A percentile compares a stretch with the other conserved stretches of the same genome.
These are phyloP conservation scores for Papiliotrema flavescens DNA, from an alignment of 1,284 basidiomycete genomes.

Conservation along the genomic window DNA sequence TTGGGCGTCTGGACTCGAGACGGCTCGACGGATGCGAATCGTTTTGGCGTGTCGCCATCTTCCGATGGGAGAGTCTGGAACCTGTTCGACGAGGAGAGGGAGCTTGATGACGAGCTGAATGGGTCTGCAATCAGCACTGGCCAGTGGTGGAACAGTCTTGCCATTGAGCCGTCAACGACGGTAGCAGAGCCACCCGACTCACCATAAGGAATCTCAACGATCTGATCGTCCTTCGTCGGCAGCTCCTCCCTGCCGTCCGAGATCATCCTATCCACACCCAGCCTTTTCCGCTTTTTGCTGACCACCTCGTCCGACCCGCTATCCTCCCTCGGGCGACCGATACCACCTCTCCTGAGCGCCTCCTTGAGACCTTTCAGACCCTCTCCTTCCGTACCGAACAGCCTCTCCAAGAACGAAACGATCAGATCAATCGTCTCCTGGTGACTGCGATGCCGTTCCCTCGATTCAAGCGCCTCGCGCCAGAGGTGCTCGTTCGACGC, in stretches of 20 bases:
- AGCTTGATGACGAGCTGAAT: slow-evolving; percentile 2
- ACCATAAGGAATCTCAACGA: slow-evolving; percentile 38
- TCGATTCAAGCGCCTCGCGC: slow-evolving; percentile 80
- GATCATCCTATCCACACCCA: slow-evolving; percentile 44
- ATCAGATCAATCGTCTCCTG: slow-evolving; percentile 98
- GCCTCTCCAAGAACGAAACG: slow-evolving; percentile 85
- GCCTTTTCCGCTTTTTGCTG: slow-evolving; percentile 35
- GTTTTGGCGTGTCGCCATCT: slow-evolving; percentile 21
- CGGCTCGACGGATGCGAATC: slow-evolving; percentile 1
- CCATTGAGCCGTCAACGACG: no score
- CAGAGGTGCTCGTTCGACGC: slow-evolving; percentile 83
- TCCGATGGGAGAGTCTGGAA: slow-evolving; percentile 37
- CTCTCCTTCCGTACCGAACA: slow-evolving; percentile 65
- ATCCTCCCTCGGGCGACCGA: slow-evolving; percentile 26
- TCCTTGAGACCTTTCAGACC: slow-evolving; percentile 42
- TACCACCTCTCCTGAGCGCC: slow-evolving; percentile 36
- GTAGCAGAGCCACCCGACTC: slow-evolving; percentile 13
- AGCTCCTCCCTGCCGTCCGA: slow-evolving; percentile 28
- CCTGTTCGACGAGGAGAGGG: slow-evolving; percentile 6
- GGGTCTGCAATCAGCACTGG: neutral
- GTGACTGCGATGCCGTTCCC: slow-evolving; percentile 80
- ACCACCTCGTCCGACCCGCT: slow-evolving; percentile 19
- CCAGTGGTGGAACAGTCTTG: neutral
- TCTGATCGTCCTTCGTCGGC: slow-evolving; percentile 13
- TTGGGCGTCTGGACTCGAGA: slow-evolving; percentile 10